Conservation (phyloP, 1,284 basidiomycete genomes). For the Phellopilus nigrolimitatus region DNA sequence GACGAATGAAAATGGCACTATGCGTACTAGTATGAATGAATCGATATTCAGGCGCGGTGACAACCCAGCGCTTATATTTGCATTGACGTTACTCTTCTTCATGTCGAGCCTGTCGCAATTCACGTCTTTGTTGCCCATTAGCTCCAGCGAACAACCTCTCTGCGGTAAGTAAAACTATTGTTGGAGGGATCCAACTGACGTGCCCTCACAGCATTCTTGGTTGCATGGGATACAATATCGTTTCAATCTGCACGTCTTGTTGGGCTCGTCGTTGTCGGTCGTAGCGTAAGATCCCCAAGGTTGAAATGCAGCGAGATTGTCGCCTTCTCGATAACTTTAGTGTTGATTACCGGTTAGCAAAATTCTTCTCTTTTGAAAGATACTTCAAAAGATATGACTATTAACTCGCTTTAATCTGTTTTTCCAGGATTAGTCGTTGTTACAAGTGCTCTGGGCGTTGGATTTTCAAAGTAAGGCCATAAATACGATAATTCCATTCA, state of each 20-base stretch:
- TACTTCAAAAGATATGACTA: background rate
- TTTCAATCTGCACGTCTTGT: slow-evolving; percentile 39
- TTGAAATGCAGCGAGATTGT: slow-evolving; percentile 34
- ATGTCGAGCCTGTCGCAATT: slow-evolving; percentile 42
- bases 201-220: slow-evolving; percentile 38
- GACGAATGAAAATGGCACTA: background rate
- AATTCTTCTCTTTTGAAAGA: no score
- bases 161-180: slow-evolving; percentile 35
- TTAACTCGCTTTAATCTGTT: slow-evolving; percentile 4
- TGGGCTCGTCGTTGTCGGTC: slow-evolving; percentile 39
- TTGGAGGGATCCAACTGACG: slow-evolving; percentile 3
- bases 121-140: slow-evolving; percentile 37
- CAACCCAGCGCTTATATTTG: slow-evolving; percentile 32
- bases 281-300: slow-evolving; percentile 36
- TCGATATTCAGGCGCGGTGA: slow-evolving; percentile 22
- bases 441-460: slow-evolving; percentile 38
- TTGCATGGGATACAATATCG: slow-evolving; percentile 46
- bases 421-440: slow-evolving; percentile 39
- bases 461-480: slow-evolving; percentile 31
- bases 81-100: slow-evolving; percentile 41
- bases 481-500: background rate
- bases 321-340: slow-evolving; percentile 32
- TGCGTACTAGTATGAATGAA: slow-evolving; percentile 1
- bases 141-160: slow-evolving; percentile 19
- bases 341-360: slow-evolving; percentile 38